These are phyloP conservation scores for Myriosclerotinia scirpicola DNA, from an alignment of 2,329 filamentous ascomycete genomes.

Conservation along the genomic window DNA sequence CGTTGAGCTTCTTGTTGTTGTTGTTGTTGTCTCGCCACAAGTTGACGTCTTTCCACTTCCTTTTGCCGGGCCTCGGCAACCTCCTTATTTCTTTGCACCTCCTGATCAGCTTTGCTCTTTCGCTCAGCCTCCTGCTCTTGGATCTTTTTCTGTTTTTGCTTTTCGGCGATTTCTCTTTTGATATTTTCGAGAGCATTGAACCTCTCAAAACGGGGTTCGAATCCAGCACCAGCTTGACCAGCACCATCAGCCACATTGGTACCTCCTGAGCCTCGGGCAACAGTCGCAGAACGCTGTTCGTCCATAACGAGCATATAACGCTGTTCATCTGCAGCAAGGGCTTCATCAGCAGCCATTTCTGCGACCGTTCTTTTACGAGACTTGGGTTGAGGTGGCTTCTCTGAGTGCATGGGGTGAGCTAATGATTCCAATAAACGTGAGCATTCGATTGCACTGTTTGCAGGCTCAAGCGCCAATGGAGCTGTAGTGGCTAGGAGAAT, in stretches of 20 bases:
- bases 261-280: constrained; percentile 56
- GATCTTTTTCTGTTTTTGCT: constrained; percentile 72
- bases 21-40: constrained; percentile 31
- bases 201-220: constrained; percentile 82
- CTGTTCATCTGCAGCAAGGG: constrained; percentile 83
- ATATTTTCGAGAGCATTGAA: constrained; percentile 92
- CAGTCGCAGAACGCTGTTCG: constrained; percentile 68
- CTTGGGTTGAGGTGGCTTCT: constrained; percentile 79
- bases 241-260: constrained; percentile 67
- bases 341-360: constrained; percentile 93
- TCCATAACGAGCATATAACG: constrained; percentile 92
- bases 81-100: constrained; percentile 47
- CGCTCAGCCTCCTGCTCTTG: constrained; percentile 54
- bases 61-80: constrained; percentile 38
- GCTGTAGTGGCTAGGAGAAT: constrained; percentile 72
- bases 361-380: constrained; percentile 89
- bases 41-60: constrained; percentile 37
- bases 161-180: constrained; percentile 73
- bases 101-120: constrained; percentile 49
- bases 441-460: constrained; percentile 65
- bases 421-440: constrained; percentile 70
- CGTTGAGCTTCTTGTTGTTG: constrained; percentile 40
- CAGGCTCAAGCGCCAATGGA: constrained; percentile 75
- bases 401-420: constrained; percentile 74
- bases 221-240: constrained; percentile 69